Conservation (phyloP, 768 basidiomycete genomes). For the Podaxis sp. region DNA sequence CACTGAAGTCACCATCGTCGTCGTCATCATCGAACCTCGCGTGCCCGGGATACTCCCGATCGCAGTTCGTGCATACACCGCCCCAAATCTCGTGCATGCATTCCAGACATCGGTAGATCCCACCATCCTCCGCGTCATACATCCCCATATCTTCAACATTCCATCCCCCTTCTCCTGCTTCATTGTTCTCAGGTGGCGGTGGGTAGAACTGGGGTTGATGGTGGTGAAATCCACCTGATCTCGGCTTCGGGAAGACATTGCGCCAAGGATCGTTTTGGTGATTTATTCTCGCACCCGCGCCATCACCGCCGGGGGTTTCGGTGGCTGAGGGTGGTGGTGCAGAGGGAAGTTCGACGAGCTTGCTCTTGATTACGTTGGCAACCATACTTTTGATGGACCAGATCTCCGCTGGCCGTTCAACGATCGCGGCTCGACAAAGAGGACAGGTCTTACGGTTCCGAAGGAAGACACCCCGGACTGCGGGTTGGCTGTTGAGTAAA, state of each 20-base stretch:
- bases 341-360: constrained; percentile 38
- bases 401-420: constrained; percentile 64
- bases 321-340: constrained; percentile 25
- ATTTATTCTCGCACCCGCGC: constrained; percentile 12
- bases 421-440: constrained; percentile 62
- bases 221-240: constrained; percentile 1
- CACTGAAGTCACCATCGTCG: constrained; percentile 26
- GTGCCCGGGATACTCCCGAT: constrained; percentile 59
- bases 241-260: constrained; percentile 47
- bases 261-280: constrained; percentile 56
- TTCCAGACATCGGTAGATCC: constrained; percentile 71
- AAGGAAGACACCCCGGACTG: constrained; percentile 36
- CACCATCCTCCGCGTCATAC: constrained; percentile 73
- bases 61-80: constrained; percentile 62
- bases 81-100: constrained; percentile 80
- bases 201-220: constrained; percentile 17
- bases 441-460: constrained; percentile 70
- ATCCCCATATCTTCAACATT: constrained; percentile 52
- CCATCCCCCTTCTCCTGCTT: constrained; percentile 22
- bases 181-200: constrained; percentile 17
- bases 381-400: constrained; percentile 73
- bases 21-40: constrained; percentile 35
- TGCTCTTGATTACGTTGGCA: constrained; percentile 47
- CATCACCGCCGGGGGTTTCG: constrained; percentile 21
- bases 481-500: constrained; percentile 39